phyloP scores from a whole-genome alignment of 192 early-diverging fungal genomes.

The Coemansia reversa region DNA sequence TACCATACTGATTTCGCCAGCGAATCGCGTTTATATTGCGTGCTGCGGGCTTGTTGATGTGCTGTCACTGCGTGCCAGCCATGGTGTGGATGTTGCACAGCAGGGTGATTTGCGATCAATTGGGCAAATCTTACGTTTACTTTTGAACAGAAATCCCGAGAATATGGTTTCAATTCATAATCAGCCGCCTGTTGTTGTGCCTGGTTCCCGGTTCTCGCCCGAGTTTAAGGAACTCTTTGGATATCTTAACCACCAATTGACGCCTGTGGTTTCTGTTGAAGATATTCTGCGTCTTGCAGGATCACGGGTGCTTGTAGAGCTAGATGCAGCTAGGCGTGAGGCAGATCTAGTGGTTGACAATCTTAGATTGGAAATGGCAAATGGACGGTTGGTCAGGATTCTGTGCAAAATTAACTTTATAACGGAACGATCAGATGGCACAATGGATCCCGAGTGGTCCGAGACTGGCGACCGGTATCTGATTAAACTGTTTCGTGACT shows the following conservation, averaged over 20 bases:
- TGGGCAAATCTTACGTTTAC: constrained; percentile 26
- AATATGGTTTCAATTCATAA: constrained; percentile 17
- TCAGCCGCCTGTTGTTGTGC: constrained; percentile 67
- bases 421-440: constrained; percentile 83
- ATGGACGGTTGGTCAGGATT: constrained; percentile 85
- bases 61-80: constrained; percentile 9
- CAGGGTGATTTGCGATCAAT: constrained; percentile 37
- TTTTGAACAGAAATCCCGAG: constrained; percentile 24
- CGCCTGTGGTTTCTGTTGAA: constrained; percentile 38
- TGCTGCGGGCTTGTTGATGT: constrained; percentile 44
- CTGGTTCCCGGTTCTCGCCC: constrained; percentile 64
- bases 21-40: constrained; percentile 64
- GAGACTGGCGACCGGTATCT: constrained; percentile 98
- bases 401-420: constrained; percentile 92
- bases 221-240: constrained; percentile 81
- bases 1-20: constrained; percentile 82
- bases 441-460: constrained; percentile 89
- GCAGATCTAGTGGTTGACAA: constrained; percentile 79
- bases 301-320: constrained; percentile 42
- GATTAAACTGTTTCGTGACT: constrained; percentile 96
- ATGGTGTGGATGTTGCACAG: constrained; percentile 24
- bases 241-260: constrained; percentile 48
- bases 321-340: constrained; percentile 50
- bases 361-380: constrained; percentile 82
- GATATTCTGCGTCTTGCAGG: constrained; percentile 50